A percentile compares a stretch with the other conserved stretches of the same genome.
phyloP scores from a whole-genome alignment of 768 basidiomycete species.

The Russula compacta region DNA sequence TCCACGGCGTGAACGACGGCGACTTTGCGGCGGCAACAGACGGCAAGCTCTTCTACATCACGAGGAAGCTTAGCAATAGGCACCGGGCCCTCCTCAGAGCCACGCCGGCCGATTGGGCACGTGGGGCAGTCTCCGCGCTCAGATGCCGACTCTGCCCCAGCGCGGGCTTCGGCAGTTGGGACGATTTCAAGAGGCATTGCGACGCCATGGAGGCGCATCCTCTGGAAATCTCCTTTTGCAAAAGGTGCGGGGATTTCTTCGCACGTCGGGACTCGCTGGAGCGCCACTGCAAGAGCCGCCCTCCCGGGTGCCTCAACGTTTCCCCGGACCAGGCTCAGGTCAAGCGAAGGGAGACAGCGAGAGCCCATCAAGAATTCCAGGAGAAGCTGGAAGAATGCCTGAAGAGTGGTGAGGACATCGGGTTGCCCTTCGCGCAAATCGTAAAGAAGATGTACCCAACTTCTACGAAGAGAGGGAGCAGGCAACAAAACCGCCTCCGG shows the following conservation, averaged over 20 bases:
- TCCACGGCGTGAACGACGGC: not conserved
- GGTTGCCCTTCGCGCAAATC: not conserved
- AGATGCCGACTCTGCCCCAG: not conserved
- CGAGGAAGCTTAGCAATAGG: not conserved
- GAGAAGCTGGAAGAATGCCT: not conserved
- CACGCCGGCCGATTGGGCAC: not conserved
- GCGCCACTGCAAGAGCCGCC: not conserved
- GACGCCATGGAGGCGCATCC: not conserved
- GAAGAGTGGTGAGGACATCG: not conserved
- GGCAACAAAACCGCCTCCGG: no score
- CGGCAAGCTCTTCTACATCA: not conserved
- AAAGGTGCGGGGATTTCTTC: not conserved
- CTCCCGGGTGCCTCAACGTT: not conserved
- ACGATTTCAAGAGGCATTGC: not conserved
- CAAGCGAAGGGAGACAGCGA: not conserved
- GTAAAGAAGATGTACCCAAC: not conserved
- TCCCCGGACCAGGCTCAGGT: not conserved
- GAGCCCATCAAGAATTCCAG: not conserved
- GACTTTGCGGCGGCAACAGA: not conserved
- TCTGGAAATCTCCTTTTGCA: not conserved
- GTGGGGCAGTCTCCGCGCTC: not conserved
- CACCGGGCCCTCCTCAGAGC: not conserved
- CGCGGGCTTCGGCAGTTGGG: not conserved
- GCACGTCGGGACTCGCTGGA: not conserved
- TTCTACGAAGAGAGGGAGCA: not conserved